Evolutionary conservation across 345 rosid species (phyloP), one percentile per base, ranked within the genome.

Genomic region (Eucalyptus camaldulensis): DNA sequence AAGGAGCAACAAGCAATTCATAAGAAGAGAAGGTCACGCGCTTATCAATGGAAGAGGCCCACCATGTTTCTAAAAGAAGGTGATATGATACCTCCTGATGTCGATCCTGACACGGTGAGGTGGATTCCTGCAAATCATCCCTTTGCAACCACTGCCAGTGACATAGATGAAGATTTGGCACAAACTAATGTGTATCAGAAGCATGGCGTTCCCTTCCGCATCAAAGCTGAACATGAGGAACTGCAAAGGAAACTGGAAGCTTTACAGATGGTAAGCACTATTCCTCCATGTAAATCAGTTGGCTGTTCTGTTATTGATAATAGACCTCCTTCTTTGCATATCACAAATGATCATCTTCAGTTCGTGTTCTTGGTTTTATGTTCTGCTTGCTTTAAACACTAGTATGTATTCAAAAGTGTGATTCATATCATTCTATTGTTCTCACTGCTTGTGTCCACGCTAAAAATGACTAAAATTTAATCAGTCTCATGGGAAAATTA

Each of bases 111-210:
- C 69, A 95, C 98, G 3, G 90, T 98, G 89, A 93, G 99, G 92
- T 98, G 99, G 99, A 98, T 98, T 92, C 99, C 99, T n/a, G 94
- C 97, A 13, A 98, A 98, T 91, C 99, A 98, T 91, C 99, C 99
- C 51, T 98, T 98, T 91, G 99, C 99, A 58, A 96, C 99, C 58
- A 96, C 96, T 19, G 95, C 95, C 62, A 95, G 94, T 85, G 99
- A 96, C 88, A 96, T 96, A 44, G 98, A 95, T 89, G 99, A 98
- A 90, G 97, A 93, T 93, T 92, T 98, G 92, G 99, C 99, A 47
- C 98, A 98, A 90, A 94, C 86, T 88, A 97, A 96, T 94, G 98
- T 98, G 60, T 96, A 96, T 89, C 99, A 96, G 89, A 95, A 96
- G 93, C 96, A 95, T 72, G 99, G 99, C 31, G 98, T 96, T 91